Base-by-base conservation (phyloP, 2,329 filamentous ascomycete species). In the Stachybotrys elegans region DNA sequence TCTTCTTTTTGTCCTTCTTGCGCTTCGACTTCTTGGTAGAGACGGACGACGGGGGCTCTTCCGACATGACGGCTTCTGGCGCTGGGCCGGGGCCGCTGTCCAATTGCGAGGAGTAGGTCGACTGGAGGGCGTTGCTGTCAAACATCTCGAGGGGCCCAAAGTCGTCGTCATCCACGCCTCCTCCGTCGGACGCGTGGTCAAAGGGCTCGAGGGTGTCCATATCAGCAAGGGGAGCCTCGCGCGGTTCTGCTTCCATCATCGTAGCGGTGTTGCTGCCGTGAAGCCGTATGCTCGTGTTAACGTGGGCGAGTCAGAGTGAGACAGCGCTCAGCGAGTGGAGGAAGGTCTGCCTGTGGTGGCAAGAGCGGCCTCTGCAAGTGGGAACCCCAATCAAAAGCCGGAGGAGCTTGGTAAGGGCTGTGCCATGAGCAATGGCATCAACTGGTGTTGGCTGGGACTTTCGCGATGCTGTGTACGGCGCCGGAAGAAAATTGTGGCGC, bases 101-200 rank as follows among this genome's bases (percentile, higher is more conserved):
- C 7, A 51, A 32, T 42, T 60, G 58, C 6, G 62, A 60, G 6
- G 60, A 57, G 39, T 58, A 60, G n/a, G 60, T 56, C 13, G 52
- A 50, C 34, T 57, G 52, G 36, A 57, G 52, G 39, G 58, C 50
- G 49, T 63, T 66, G 54, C 63, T 67, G 46, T 67, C 61, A 43
- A 67, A 67, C 55, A 67, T 62, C 39, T 66, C 61, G 41, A 67
- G 57, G 20, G 59, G 43, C 19, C 63, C 64, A 44, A 66, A 66
- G 41, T 65, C 60, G 31, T 50, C 51, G 35, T 65, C 61, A 19
- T 51, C 45, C 22, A 52, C 49, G 11, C 44, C 48, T 17, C 47
- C 52, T 21, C 54, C 48, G 13, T 58, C 50, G 17, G 40, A 40
- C 22, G 58, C 48, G 43, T 52, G 51, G 20, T 51, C 50, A 35